phyloP scores from a whole-genome alignment of 2,329 filamentous ascomycete genomes.

The Passalora sequoiae region DNA sequence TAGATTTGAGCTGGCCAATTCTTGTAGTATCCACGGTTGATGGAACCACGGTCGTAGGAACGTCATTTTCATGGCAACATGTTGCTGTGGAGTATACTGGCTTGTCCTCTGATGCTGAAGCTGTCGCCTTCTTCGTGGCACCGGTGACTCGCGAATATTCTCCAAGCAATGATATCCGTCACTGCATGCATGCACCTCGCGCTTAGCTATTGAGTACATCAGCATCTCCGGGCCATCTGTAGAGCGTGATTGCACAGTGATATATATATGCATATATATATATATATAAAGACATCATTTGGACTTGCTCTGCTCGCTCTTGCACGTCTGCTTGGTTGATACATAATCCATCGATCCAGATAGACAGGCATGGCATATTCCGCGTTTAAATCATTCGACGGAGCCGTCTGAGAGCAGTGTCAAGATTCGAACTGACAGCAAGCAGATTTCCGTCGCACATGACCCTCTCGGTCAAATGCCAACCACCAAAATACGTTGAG shows the following conservation, averaged over 20 bases:
- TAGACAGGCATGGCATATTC: not conserved
- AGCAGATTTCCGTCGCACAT: not conserved
- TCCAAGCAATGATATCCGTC: no score
- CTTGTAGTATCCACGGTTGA: not conserved
- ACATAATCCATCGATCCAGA: conserved; percentile 20
- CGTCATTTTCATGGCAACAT: not conserved
- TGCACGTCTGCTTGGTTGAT: conserved; percentile 18
- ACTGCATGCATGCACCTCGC: no score
- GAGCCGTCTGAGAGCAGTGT: not conserved
- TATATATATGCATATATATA: no score
- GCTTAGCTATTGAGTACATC: not conserved
- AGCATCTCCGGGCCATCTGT: conserved; percentile 5
- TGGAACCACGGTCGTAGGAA: not conserved
- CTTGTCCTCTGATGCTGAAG: not conserved
- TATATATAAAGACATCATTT: conserved; percentile 15
- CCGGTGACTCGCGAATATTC: no score
- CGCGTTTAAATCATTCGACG: not conserved
- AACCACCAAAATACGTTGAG: not conserved
- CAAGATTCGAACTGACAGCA: not conserved
- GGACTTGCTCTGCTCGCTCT: conserved; percentile 17
- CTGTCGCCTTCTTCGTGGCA: no score
- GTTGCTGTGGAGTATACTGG: not conserved
- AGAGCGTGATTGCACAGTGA: not conserved
- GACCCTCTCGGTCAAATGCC: not conserved
- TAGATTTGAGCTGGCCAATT: not conserved